Base-by-base conservation (phyloP, 768 basidiomycete genomes). In the Candolleomyces efflorescens region DNA sequence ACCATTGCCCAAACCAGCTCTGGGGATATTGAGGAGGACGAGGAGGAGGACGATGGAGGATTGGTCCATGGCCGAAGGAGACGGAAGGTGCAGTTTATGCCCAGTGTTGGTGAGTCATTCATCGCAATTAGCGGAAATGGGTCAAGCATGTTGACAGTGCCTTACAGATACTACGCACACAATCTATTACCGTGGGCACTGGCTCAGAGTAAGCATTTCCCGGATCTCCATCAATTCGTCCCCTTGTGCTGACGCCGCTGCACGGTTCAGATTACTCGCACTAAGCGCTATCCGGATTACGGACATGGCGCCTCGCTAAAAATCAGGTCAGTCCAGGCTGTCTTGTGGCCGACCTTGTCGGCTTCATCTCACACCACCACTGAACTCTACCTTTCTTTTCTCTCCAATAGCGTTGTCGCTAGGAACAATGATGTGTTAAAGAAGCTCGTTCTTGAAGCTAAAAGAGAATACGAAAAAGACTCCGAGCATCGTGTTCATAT, bases 401-500 rank as follows among this genome's bases (percentile, higher is more conserved):
- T 13, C 49, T 24, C 50, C 36, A 39, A 26, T 60, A 93, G 91
- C 58, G 92, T 94, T 55, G 89, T 94, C 49, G 92, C 92, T 18
- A 87, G 92, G 49, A 93, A 82, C 69, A 93, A 94, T 65, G 89
- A 90, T 68, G 88, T 94, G 60, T 77, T 94, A 65, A 94, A 93
- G 79, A 85, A 84, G 66, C 81, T 94, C 18, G 90, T 94, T 22
- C 70, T 93, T 32, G 90, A 92, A 71, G 92, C 92, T 24, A 93
- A 92, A 75, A 84, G 84, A 53, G 89, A 90, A 60, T 94, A 93
- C 64, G 90, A 93, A 73, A 92, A 92, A 72, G 92, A 94, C 69
- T 90, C 91, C 58, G 89, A 91, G 63, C 90, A 93, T 66, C 87
- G 90, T 58, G 90, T 94, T 51, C 90, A 93, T 63, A 92, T 94